phyloP scores from a whole-genome alignment of 1,284 basidiomycete species.

The Blastosporella zonata region DNA sequence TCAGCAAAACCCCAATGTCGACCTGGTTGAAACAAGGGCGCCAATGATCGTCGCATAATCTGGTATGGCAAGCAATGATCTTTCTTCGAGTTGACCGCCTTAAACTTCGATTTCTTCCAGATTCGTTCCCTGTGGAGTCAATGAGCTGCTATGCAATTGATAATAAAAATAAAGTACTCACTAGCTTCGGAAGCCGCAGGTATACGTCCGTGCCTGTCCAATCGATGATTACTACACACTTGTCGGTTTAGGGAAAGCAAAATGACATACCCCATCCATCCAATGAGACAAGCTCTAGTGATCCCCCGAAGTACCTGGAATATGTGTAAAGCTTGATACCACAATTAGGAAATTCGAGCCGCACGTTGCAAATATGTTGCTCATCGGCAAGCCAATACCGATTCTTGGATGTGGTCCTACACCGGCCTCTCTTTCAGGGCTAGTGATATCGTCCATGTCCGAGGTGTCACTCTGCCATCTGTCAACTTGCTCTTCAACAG shows the following conservation, averaged over 20 bases:
- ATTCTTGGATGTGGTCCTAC: slow-evolving; percentile 60
- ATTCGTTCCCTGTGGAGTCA: slow-evolving; percentile 65
- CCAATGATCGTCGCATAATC: too few relatives aligned
- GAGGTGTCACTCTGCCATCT: slow-evolving; percentile 36
- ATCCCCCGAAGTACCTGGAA: slow-evolving; percentile 76
- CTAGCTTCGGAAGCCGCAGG: slow-evolving; percentile 77
- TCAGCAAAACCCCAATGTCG: too few relatives aligned
- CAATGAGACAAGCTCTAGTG: slow-evolving; percentile 75
- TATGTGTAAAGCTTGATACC: neutral
- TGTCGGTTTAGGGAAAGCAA: neutral
- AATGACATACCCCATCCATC: slow-evolving; percentile 73
- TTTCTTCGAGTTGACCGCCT: neutral
- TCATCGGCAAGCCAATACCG: slow-evolving; percentile 82
- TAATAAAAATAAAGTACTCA: slow-evolving; percentile 34
- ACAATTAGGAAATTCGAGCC: slow-evolving; percentile 22
- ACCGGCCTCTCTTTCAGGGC: slow-evolving; percentile 44
- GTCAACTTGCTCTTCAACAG: slow-evolving; percentile 70
- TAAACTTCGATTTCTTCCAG: slow-evolving; percentile 78
- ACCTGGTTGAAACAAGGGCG: too few relatives aligned
- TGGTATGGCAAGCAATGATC: neutral
- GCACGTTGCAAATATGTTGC: slow-evolving; percentile 80
- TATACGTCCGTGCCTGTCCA: slow-evolving; percentile 75
- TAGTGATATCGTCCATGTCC: slow-evolving; percentile 22
- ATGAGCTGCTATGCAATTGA: slow-evolving; percentile 8
- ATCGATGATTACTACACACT: slow-evolving; percentile 1